A percentile compares a stretch with the other conserved stretches of the same genome.
phyloP scores from a whole-genome alignment of 805 yeast species.

The Kuraishia borneana region DNA sequence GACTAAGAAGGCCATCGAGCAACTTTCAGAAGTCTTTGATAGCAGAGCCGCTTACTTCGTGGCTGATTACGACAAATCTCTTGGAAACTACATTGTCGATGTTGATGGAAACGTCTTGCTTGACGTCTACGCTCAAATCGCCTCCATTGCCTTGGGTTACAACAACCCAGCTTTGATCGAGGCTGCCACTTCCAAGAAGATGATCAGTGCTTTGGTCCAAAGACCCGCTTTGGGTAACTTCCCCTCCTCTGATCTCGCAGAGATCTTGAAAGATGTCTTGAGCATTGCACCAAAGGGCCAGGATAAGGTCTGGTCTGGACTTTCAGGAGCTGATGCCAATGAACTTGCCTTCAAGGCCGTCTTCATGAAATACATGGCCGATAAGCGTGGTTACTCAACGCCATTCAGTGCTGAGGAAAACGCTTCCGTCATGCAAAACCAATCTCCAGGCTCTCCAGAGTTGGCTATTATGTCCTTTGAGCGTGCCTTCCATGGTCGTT shows the following conservation, averaged over 20 bases:
- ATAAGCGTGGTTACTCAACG: constrained; percentile 31
- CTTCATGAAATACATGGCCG: constrained; percentile 50
- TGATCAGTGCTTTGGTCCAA: constrained; percentile 54
- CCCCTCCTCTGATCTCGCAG: constrained; percentile 44
- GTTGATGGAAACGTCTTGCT: constrained; percentile 51
- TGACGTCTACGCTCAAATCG: constrained; percentile 64
- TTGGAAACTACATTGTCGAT: constrained; percentile 56
- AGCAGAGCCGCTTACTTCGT: constrained; percentile 52
- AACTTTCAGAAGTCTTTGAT: constrained; percentile 40
- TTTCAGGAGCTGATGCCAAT: constrained; percentile 60
- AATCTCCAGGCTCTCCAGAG: constrained; percentile 41
- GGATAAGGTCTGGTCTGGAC: constrained; percentile 50
- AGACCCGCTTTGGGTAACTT: constrained; percentile 62
- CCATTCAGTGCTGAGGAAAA: constrained; percentile 36
- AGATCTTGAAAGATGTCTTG: constrained; percentile 36
- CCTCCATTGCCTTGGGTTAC: constrained; percentile 63
- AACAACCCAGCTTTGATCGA: constrained; percentile 53
- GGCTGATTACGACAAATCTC: constrained; percentile 52
- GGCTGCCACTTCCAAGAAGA: constrained; percentile 47
- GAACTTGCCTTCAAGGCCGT: constrained; percentile 67
- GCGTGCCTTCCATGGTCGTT: constrained; percentile 45
- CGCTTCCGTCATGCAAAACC: constrained; percentile 35
- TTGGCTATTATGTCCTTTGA: constrained; percentile 42
- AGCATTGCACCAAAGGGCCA: constrained; percentile 59
- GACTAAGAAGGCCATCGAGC: constrained; percentile 22